Conservation (phyloP, 1,284 basidiomycete species). For the Trametes sp. region DNA sequence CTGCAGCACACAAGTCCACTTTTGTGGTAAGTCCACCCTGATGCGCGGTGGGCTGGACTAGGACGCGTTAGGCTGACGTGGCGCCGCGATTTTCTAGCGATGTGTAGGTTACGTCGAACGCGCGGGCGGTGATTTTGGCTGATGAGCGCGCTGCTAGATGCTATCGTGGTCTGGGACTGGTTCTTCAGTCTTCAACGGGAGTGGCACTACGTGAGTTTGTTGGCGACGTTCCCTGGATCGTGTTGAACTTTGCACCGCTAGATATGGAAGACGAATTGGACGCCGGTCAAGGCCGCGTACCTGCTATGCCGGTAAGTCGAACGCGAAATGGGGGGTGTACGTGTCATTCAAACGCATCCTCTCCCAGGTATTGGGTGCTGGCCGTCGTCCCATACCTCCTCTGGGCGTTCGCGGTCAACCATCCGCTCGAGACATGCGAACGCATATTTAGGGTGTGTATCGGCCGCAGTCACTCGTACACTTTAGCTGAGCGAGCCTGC, state of each 20-base stretch:
- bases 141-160: slow-evolving; percentile 54
- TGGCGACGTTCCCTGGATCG: not conserved
- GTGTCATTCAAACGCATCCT: slow-evolving; percentile 11
- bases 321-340: slow-evolving; percentile 19
- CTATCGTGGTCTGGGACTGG: slow-evolving; percentile 85
- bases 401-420: slow-evolving; percentile 74
- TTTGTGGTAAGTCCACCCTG: slow-evolving; percentile 68
- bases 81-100: slow-evolving; percentile 54
- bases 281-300: slow-evolving; percentile 80
- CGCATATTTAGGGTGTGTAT: slow-evolving; percentile 66
- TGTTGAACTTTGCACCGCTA: slow-evolving; percentile 38
- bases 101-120: slow-evolving; percentile 61
- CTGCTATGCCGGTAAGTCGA: slow-evolving; percentile 75
- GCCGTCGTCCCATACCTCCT: slow-evolving; percentile 77
- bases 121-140: slow-evolving; percentile 34
- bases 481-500: not conserved
- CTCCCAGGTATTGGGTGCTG: slow-evolving; percentile 77
- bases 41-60: not conserved
- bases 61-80: slow-evolving; percentile 30
- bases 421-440: slow-evolving; percentile 64
- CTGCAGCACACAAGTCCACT: slow-evolving; percentile 75
- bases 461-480: not conserved
- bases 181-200: slow-evolving; percentile 76
- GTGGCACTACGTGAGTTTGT: slow-evolving; percentile 67
- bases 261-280: slow-evolving; percentile 85